Evolutionary conservation across 2,329 filamentous ascomycete genomes (phyloP), one percentile per base, ranked within the genome.

Genomic region (Talaromyces rugulosus): DNA sequence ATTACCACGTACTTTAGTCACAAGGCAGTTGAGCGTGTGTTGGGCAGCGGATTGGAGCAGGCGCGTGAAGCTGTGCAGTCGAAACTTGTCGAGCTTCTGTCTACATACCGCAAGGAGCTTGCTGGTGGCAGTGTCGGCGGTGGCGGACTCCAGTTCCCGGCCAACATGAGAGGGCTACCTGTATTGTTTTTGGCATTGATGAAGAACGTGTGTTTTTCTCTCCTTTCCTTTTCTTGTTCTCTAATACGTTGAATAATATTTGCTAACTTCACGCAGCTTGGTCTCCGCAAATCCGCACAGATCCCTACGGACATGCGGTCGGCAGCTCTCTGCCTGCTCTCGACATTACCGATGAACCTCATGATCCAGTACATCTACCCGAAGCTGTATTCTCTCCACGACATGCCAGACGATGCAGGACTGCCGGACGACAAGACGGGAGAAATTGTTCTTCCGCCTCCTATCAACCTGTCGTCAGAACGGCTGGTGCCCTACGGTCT

Each of bases 91-190:
- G 95, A 99, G 79, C 85, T 99, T 56, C 82, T 99, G 63, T 89
- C 94, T 75, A 98, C 94, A 0, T 99, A 97, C 81, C 90, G 92
- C 79, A 98, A 98, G 81, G 95, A 99, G 76, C 85, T 99, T 63
- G 94, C 91, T 16, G 94, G 94, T 66, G 94, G 94, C 66, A 97
- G 94, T 78, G 95, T 97, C 86, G 93, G 94, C 58, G 93, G 87
- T 47, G 88, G 92, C 59, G 93, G 94, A 54, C 82, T 99, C 18
- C 95, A 97, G 73, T 95, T 98, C 82, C 93, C 95, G 23, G 89
- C 91, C 63, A 99, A 99, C 76, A 81, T 99, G 62, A 88, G 94
- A 61, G 92, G 88, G 36, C 83, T 99, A 30, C 93, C 95, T 0
- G 86, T 96, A 61, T 82, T 99, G 51, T 98, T 99, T 84, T 82